phyloP scores from a whole-genome alignment of 225 moss, liverwort and hornwort genomes.

The Sphagnum tenellum region DNA sequence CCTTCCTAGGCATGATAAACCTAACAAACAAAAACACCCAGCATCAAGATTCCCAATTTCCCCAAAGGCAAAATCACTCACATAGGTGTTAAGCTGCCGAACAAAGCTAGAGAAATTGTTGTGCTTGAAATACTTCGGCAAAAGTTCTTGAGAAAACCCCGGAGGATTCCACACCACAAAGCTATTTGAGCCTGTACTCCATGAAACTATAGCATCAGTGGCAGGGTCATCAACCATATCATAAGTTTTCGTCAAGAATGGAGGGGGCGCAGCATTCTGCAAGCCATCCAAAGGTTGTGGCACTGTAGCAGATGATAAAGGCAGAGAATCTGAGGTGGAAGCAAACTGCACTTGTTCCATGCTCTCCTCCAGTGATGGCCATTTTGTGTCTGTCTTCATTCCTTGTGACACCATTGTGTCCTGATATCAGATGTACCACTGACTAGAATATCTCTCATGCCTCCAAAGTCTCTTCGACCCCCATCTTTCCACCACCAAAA shows the following conservation, averaged over 20 bases:
- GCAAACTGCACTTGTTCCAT: constrained; percentile 25
- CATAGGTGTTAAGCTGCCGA: constrained; percentile 92
- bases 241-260: constrained; percentile 89
- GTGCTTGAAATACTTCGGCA: constrained; percentile 92
- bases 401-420: constrained; percentile 35
- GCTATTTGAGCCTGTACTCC: constrained; percentile 74
- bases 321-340: constrained; percentile 22
- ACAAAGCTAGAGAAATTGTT: constrained; percentile 98
- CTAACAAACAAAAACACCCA: too few relatives aligned
- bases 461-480: too few relatives aligned
- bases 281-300: constrained; percentile 78
- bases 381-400: constrained; percentile 42
- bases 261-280: constrained; percentile 78
- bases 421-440: too few relatives aligned
- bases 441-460: too few relatives aligned
- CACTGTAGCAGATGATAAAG: constrained; percentile 8
- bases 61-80: constrained; percentile 18
- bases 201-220: constrained; percentile 73
- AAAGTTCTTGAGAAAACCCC: constrained; percentile 79
- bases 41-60: too few relatives aligned
- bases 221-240: constrained; percentile 91
- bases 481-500: too few relatives aligned
- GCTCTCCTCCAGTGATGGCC: constrained; percentile 36
- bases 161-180: constrained; percentile 91
- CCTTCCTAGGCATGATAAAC: too few relatives aligned